Conservation (phyloP, 2,329 filamentous ascomycete species). For the Scorias spongiosa region DNA sequence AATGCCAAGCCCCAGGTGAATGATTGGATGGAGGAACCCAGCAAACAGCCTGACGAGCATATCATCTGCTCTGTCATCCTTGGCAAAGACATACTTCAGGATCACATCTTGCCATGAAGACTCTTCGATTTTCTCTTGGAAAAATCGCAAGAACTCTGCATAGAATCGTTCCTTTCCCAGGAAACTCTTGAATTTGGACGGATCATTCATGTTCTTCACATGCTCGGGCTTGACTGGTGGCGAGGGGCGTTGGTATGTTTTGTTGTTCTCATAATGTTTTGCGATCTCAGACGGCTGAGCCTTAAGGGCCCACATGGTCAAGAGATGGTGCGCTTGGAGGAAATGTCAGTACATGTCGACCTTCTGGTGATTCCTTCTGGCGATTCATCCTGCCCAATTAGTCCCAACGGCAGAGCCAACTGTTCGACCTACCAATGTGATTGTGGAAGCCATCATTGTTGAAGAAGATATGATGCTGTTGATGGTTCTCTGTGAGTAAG, state of each 20-base stretch:
- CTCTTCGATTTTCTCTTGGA: constrained; percentile 53
- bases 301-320: constrained; percentile 62
- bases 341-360: no score
- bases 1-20: constrained; percentile 72
- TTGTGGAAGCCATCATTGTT: constrained; percentile 62
- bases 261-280: constrained; percentile 49
- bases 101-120: constrained; percentile 49
- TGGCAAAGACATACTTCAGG: constrained; percentile 52
- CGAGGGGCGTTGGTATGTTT: constrained; percentile 46
- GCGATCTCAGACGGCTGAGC: constrained; percentile 46
- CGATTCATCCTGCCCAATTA: no score
- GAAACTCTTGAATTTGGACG: constrained; percentile 39
- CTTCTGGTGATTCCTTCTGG: no score
- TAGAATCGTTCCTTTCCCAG: constrained; percentile 54
- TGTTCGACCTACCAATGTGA: constrained; percentile 39
- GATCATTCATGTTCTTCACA: constrained; percentile 42
- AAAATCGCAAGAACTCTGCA: constrained; percentile 61
- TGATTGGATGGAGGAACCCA: constrained; percentile 62
- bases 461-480: constrained; percentile 66
- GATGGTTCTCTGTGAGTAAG: constrained; percentile 62
- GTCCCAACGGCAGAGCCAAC: background rate
- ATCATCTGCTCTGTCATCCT: constrained; percentile 48
- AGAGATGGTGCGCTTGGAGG: constrained; percentile 47
- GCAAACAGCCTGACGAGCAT: constrained; percentile 54
- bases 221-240: constrained; percentile 27